These are phyloP conservation scores for Scenedesmus sp. DNA, from an alignment of 163 green algal genomes.

Conservation along the genomic window DNA sequence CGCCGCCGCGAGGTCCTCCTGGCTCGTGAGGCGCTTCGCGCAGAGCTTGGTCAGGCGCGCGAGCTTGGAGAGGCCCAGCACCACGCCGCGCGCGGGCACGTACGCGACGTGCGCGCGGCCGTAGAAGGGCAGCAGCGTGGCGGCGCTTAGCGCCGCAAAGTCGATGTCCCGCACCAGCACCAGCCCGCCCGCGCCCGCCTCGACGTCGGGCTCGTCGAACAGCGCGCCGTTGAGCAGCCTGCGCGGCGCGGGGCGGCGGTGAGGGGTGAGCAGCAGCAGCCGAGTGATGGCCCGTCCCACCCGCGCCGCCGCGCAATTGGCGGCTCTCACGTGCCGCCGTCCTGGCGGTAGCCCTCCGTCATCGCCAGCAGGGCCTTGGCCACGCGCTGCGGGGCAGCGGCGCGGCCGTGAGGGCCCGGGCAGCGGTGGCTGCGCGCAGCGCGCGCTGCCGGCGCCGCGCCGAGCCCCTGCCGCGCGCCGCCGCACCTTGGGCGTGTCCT, in stretches of 20 bases:
- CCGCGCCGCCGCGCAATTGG: neutral
- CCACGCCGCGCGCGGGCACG: conserved; percentile 76
- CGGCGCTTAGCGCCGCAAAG: conserved; percentile 78
- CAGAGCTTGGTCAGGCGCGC: conserved; percentile 84
- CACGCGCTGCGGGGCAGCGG: conserved; percentile 72
- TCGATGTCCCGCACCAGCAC: conserved; percentile 95
- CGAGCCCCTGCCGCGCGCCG: too few relatives aligned
- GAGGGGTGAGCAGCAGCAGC: neutral
- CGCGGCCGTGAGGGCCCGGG: neutral
- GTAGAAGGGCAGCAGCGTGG: conserved; percentile 92
- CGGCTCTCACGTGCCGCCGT: conserved; percentile 56
- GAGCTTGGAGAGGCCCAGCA: conserved; percentile 95
- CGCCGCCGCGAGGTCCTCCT: conserved; percentile 69
- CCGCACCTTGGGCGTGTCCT: conserved; percentile 80
- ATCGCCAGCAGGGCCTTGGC: conserved; percentile 86
- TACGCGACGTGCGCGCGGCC: conserved; percentile 92
- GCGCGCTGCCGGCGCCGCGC: neutral
- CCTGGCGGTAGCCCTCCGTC: conserved; percentile 64
- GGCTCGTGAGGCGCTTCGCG: conserved; percentile 74
- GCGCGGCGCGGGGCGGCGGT: conserved; percentile 1
- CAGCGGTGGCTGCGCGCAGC: neutral
- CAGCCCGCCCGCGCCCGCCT: conserved; percentile 64
- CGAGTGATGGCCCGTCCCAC: too few relatives aligned
- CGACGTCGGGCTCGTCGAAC: conserved; percentile 80
- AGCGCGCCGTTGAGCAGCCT: conserved; percentile 75